Evolutionary conservation across 495 filamentous ascomycete species (phyloP).

Genomic region (Trichocladium antarcticum): DNA sequence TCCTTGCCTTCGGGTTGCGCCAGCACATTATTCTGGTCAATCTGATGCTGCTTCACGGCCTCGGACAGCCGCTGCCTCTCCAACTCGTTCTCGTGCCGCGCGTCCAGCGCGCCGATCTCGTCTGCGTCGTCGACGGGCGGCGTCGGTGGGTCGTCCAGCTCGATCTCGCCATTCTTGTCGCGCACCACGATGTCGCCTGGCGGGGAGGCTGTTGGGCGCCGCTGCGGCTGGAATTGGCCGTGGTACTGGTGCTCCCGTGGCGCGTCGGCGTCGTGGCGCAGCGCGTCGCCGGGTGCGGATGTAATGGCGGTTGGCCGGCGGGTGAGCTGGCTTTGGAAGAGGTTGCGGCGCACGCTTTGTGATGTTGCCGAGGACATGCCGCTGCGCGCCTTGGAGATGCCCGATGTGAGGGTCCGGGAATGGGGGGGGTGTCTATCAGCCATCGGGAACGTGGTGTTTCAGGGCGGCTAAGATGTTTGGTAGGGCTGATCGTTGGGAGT

Average conservation of each 20-base stretch:
- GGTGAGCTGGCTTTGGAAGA: conserved; percentile 61
- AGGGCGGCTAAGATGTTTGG: not conserved
- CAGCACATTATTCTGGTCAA: conserved; percentile 51
- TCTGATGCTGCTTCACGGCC: conserved; percentile 45
- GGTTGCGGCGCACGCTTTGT: conserved; percentile 51
- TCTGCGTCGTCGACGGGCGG: conserved; percentile 45
- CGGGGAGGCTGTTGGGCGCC: conserved; percentile 22
- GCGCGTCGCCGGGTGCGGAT: conserved; percentile 18
- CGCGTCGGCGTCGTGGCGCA: conserved; percentile 27
- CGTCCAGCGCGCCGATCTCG: conserved; percentile 34
- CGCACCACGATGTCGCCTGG: conserved; percentile 62
- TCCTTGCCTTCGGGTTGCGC: conserved; percentile 55
- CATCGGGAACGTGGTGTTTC: not conserved
- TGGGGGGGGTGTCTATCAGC: conserved; percentile 6
- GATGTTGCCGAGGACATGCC: not conserved
- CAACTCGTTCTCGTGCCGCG: conserved; percentile 35
- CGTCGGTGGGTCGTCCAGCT: conserved; percentile 52
- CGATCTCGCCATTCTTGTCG: conserved; percentile 63
- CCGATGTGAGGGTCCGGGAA: not conserved
- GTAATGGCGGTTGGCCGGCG: conserved; percentile 49
- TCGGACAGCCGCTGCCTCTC: conserved; percentile 43
- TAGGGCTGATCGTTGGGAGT: not conserved
- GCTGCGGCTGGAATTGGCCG: not conserved
- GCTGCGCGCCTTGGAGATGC: conserved; percentile 4
- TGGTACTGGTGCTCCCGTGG: conserved; percentile 9